Percentiles rank a stretch among this genome's conserved stretches.
Evolutionary conservation across 1,139 yeast genomes (phyloP).

Genomic region (Wickerhamiella infanticola): DNA sequence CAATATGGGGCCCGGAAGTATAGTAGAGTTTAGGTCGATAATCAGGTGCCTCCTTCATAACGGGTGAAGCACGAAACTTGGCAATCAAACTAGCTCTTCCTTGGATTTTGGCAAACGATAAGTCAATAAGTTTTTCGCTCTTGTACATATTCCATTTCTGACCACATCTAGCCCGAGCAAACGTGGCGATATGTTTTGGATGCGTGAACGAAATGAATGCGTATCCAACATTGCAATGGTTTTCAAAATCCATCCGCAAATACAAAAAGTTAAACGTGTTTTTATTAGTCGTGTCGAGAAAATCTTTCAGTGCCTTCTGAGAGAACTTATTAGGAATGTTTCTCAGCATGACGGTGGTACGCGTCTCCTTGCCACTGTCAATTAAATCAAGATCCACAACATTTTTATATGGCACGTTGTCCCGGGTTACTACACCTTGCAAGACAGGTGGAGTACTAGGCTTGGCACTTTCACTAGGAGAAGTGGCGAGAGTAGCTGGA

Average conservation of each 20-base stretch:
- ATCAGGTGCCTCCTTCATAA: constrained; percentile 28
- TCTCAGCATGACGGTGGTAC: constrained; percentile 36
- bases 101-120: constrained; percentile 37
- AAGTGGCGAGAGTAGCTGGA: too few species aligned
- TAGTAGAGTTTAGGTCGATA: constrained; percentile 27
- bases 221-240: constrained; percentile 38
- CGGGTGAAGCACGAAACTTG: constrained; percentile 34
- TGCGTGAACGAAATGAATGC: constrained; percentile 35
- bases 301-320: constrained; percentile 30
- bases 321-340: constrained; percentile 37
- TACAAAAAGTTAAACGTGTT: constrained; percentile 41
- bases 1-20: constrained; percentile 11
- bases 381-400: constrained; percentile 9
- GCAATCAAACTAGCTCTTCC: constrained; percentile 31
- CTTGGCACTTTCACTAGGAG: too few species aligned
- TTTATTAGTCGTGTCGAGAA: constrained; percentile 32
- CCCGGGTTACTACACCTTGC: background rate
- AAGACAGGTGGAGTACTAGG: too few species aligned
- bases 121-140: constrained; percentile 35
- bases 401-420: constrained; percentile 1
- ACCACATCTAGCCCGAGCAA: constrained; percentile 32
- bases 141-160: constrained; percentile 33
- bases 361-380: constrained; percentile 25
- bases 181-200: constrained; percentile 30
- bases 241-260: constrained; percentile 35